Conservation (phyloP, 768 basidiomycete genomes). For the Hygrophorus russula region DNA sequence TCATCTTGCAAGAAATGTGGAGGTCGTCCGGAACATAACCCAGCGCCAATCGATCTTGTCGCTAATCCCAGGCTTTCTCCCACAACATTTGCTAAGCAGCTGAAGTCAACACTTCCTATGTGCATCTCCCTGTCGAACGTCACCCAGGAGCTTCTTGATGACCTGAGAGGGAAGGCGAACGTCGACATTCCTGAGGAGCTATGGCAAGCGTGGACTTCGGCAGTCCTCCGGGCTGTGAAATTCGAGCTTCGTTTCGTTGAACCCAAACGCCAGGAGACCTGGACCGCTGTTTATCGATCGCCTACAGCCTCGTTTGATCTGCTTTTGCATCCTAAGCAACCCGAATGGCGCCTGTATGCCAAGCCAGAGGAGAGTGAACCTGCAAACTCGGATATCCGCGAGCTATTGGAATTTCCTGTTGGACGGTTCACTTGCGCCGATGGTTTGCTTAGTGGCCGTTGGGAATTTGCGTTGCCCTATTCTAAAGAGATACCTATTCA, state of each 20-base stretch:
- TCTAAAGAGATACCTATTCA: slow-evolving; percentile 42
- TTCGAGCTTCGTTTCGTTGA: slow-evolving; percentile 74
- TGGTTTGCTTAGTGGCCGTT: slow-evolving; percentile 54
- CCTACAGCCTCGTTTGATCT: slow-evolving; percentile 63
- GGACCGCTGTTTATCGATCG: slow-evolving; percentile 74
- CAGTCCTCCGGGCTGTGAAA: slow-evolving; percentile 47
- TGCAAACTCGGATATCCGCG: slow-evolving; percentile 71
- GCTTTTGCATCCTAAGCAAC: slow-evolving; percentile 59
- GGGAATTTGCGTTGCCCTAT: slow-evolving; percentile 74
- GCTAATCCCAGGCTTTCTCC: slow-evolving; percentile 57
- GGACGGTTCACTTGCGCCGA: slow-evolving; percentile 54
- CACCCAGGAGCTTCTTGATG: slow-evolving; percentile 39
- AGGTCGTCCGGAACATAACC: slow-evolving; percentile 84
- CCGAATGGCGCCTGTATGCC: slow-evolving; percentile 83
- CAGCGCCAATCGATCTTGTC: slow-evolving; percentile 38
- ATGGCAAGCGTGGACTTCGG: slow-evolving; percentile 62
- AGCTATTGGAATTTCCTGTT: slow-evolving; percentile 61
- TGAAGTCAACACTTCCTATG: slow-evolving; percentile 85
- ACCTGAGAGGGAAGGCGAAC: slow-evolving; percentile 28
- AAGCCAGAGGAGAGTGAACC: slow-evolving; percentile 55
- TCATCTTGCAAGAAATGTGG: slow-evolving; percentile 81
- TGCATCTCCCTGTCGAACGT: slow-evolving; percentile 50
- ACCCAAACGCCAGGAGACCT: slow-evolving; percentile 79
- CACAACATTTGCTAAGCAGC: slow-evolving; percentile 56
- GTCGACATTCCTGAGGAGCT: slow-evolving; percentile 37